Evolutionary conservation across 257 asterid genomes (phyloP), one percentile per base, ranked within the genome.

Genomic region (Dorcoceras hygrometricum): DNA sequence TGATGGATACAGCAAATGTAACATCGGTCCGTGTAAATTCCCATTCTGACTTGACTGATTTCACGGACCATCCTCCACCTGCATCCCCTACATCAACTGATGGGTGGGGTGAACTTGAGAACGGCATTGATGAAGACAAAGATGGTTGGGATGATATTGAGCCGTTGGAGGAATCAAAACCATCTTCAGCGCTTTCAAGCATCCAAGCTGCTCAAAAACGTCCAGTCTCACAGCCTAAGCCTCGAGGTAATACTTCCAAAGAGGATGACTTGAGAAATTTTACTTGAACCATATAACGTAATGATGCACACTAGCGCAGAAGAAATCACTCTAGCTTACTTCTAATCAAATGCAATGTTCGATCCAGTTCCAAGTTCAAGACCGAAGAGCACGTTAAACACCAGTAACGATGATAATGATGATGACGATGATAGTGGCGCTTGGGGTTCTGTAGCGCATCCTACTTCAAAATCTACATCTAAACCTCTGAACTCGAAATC

Each of bases 141-240:
- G 90, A 86, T 64, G 95, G 96, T 22, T 90, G 99, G 99, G 96
- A 94, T 84, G 97, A 88, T 70, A 73, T 94, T 39, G 97, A 94
- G 80, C 95, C 99, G 65, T 82, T 82, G 14, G 99, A 94, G 78
- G 92, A 84, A 66, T 75, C 85, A 51, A 84, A 79, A 67, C 96
- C 84, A 69, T 78, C 97, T 63, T 71, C 90, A 68, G 87, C 86
- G 62, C 99, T 90, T 65, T 88, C 96, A 62, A 90, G 75, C 71
- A 94, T 90, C 72, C 91, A 85, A 73, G 99, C 97, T 24, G 97
- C 97, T 74, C 96, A 90, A 76, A 94, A 77, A 73, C 83, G 92
- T 59, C 96, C 96, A 0, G 95, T 93, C 57, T 75, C 85, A 60
- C 80, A 69, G 16, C 87, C 87, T 56, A 90, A 89, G 76, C 77